phyloP scores from a whole-genome alignment of 1,284 basidiomycete genomes.

The Malassezia slooffiae region DNA sequence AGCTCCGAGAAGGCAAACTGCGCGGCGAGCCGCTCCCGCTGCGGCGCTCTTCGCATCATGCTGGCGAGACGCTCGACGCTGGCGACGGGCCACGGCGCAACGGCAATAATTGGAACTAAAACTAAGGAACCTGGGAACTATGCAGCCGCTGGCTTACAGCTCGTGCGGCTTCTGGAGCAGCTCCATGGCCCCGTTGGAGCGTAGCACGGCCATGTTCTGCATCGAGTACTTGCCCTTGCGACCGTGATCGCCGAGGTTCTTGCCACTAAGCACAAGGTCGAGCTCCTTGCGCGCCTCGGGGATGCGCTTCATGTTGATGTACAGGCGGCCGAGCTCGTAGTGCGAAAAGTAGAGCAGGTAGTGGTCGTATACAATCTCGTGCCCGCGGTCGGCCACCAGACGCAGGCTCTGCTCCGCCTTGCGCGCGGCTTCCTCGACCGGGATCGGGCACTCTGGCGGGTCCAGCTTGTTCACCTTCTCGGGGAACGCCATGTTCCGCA shows the following conservation, averaged over 20 bases:
- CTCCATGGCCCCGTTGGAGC: constrained; percentile 34
- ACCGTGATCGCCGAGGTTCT: constrained; percentile 33
- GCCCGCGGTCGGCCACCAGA: constrained; percentile 29
- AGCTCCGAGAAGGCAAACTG: constrained; percentile 7
- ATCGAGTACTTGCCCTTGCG: constrained; percentile 43
- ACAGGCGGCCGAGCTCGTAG: constrained; percentile 42
- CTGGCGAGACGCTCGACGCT: too few species aligned
- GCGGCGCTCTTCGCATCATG: not conserved
- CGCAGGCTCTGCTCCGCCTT: constrained; percentile 32
- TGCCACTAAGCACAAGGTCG: constrained; percentile 32
- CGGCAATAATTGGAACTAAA: too few species aligned
- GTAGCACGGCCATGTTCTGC: constrained; percentile 44
- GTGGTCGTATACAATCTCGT: constrained; percentile 32
- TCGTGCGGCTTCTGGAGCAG: constrained; percentile 8
- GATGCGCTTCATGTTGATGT: constrained; percentile 19
- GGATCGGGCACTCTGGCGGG: constrained; percentile 26
- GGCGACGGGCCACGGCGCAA: too few species aligned
- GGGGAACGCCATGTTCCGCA: constrained; percentile 42
- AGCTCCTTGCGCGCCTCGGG: constrained; percentile 29
- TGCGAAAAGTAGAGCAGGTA: constrained; percentile 45
- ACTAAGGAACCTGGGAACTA: too few species aligned
- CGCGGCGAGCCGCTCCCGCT: not conserved
- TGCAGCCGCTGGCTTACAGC: too few species aligned
- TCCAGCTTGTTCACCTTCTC: constrained; percentile 33
- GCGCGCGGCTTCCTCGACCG: constrained; percentile 28